Base-by-base conservation (phyloP, 106 monocot genomes). In the Platanthera zijinensis region DNA sequence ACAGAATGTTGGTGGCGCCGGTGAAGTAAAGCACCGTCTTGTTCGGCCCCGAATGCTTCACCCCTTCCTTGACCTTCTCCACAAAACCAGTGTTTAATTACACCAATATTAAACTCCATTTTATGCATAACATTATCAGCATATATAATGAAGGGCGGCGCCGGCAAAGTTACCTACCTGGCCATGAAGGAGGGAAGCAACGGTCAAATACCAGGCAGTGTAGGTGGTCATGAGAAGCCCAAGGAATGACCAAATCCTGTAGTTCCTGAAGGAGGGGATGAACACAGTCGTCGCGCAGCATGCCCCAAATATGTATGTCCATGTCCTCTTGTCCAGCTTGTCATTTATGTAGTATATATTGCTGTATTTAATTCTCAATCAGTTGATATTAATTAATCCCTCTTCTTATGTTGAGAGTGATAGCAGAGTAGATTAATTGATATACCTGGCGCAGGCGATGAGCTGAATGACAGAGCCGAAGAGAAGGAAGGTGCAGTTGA, bases 191-290 rank as follows among this genome's bases (percentile, higher is more conserved):
- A 88, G 53, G 30, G 91, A 85, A 15, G 91, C 91, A 76, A 87
- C 18, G 21, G 91, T 84, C 72, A 91, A 86, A 67, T 91, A 91
- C 91, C 91, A 91, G 17, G 91, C 85, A 56, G 91, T 91, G 82
- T 88, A 91, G 52, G 91, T 91, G 18, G 91, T 91, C 91, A 91
- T 91, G 32, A 91, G 66, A 5, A 91, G 86, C 12, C 91, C 91
- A 0, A 91, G 75, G 50, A 91, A 91, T 10, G 91, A 91, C 91
- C 91, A 91, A 8, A 91, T 82, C 63, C 88, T 86, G 80, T 91
- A 91, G 91, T 91, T 91, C 81, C 88, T 88, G 78, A 91, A 91
- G 21, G 88, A 92, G 39, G 91, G 91, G 88, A 92, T 92, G 91
- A 92, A 92, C 32, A 92, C 91, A 54, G 91, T 92, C 13, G 91